These are phyloP conservation scores for Picochlorum costavermella DNA, from an alignment of 139 green algal genomes.

Conservation along the genomic window DNA sequence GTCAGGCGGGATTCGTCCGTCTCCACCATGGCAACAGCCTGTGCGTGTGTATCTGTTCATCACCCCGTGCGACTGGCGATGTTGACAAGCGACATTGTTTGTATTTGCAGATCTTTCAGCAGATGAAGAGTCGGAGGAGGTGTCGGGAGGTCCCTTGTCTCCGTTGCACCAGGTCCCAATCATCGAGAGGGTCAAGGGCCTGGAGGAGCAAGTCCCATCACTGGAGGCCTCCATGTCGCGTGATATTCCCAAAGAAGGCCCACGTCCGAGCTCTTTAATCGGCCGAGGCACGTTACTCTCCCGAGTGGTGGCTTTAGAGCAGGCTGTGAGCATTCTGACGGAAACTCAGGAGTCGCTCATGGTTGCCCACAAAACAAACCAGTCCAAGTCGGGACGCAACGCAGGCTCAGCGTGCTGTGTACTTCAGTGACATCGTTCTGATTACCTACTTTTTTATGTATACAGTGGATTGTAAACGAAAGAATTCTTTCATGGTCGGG, in stretches of 20 bases:
- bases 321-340: slow-evolving; percentile 30
- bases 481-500: background rate
- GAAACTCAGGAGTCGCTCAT: slow-evolving; percentile 14
- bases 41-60: background rate
- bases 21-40: background rate
- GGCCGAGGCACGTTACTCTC: slow-evolving; percentile 50
- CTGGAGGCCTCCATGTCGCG: slow-evolving; percentile 28
- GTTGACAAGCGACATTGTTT: background rate
- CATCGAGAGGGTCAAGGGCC: slow-evolving; percentile 34
- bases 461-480: background rate
- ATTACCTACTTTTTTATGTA: background rate
- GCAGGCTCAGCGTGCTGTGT: no score
- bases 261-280: slow-evolving; percentile 20
- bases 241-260: slow-evolving; percentile 14
- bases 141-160: background rate
- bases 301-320: slow-evolving; percentile 39
- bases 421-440: no score
- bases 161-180: slow-evolving; percentile 4
- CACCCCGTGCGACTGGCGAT: background rate
- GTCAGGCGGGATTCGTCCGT: background rate
- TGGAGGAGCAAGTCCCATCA: slow-evolving; percentile 47
- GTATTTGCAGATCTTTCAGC: background rate
- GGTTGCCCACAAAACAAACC: background rate
- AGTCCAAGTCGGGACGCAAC: no score
- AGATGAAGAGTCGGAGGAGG: background rate